phyloP scores from a whole-genome alignment of 2,329 filamentous ascomycete genomes.

The Amesomyces nigricolor region DNA sequence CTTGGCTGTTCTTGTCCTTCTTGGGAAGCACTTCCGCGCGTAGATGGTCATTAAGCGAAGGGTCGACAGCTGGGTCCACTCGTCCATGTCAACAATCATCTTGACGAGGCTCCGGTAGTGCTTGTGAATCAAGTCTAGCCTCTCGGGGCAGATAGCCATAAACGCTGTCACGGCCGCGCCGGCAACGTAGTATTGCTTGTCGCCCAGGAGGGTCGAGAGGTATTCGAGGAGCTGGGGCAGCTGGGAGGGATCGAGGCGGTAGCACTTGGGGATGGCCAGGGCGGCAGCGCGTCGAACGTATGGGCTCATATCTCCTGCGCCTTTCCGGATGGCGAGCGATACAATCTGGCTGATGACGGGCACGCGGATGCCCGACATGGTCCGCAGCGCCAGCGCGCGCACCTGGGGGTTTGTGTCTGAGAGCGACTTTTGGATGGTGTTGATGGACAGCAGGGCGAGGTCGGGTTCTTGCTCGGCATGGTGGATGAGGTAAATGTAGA shows the following conservation, averaged over 20 bases:
- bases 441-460: slow-evolving; percentile 91
- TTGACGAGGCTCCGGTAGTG: slow-evolving; percentile 80
- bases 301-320: slow-evolving; percentile 87
- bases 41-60: slow-evolving; percentile 79
- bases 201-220: slow-evolving; percentile 69
- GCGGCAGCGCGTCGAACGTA: slow-evolving; percentile 90
- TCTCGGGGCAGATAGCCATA: slow-evolving; percentile 80
- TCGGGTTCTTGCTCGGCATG: slow-evolving; percentile 96
- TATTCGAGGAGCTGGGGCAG: slow-evolving; percentile 81
- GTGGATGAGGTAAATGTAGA: slow-evolving; percentile 96
- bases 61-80: slow-evolving; percentile 89
- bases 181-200: slow-evolving; percentile 95
- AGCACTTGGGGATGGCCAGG: slow-evolving; percentile 91
- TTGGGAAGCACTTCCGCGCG: slow-evolving; percentile 80
- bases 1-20: slow-evolving; percentile 54
- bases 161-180: slow-evolving; percentile 89
- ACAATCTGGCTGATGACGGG: slow-evolving; percentile 98
- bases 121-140: slow-evolving; percentile 82
- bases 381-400: slow-evolving; percentile 84
- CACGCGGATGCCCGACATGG: slow-evolving; percentile 96
- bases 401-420: slow-evolving; percentile 89
- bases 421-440: slow-evolving; percentile 96
- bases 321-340: slow-evolving; percentile 90
- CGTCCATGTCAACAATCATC: slow-evolving; percentile 97
- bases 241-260: slow-evolving; percentile 80